Percentiles rank a stretch among this genome's conserved stretches.
These are phyloP conservation scores for Golubevia sp. DNA, from an alignment of 1,284 basidiomycete genomes.

Conservation along the genomic window DNA sequence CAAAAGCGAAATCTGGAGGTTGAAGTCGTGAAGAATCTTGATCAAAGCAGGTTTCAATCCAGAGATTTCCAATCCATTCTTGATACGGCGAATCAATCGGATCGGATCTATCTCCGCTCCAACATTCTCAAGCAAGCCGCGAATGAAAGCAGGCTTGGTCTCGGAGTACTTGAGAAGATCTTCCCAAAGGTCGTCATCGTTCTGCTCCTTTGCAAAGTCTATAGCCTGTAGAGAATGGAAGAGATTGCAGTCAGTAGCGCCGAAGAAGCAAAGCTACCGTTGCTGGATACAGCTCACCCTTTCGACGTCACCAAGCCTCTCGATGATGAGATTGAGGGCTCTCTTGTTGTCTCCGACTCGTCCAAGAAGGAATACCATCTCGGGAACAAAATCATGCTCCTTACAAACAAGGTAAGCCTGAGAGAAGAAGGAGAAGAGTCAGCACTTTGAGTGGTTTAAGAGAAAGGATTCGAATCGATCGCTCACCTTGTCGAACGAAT, in stretches of 20 bases:
- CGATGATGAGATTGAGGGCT: slow-evolving; percentile 92
- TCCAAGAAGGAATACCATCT: slow-evolving; percentile 97
- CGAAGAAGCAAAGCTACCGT: neutral
- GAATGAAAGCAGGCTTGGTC: slow-evolving; percentile 89
- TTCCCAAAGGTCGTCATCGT: slow-evolving; percentile 97
- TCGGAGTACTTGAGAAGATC: slow-evolving; percentile 92
- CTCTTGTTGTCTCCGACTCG: slow-evolving; percentile 97
- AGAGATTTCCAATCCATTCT: slow-evolving; percentile 92
- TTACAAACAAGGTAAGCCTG: slow-evolving; percentile 88
- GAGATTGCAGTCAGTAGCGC: neutral
- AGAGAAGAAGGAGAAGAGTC: neutral
- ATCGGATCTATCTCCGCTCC: slow-evolving; percentile 96
- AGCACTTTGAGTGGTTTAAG: slow-evolving; percentile 2
- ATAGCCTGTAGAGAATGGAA: slow-evolving; percentile 72
- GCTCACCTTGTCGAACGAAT: slow-evolving; percentile 80
- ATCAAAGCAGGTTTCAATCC: slow-evolving; percentile 91
- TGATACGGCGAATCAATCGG: slow-evolving; percentile 87
- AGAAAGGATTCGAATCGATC: neutral
- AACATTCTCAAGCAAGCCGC: slow-evolving; percentile 86
- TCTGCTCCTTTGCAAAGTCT: slow-evolving; percentile 96
- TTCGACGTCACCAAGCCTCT: slow-evolving; percentile 88
- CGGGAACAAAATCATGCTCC: slow-evolving; percentile 82
- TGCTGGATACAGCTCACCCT: slow-evolving; percentile 66
- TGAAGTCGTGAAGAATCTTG: slow-evolving; percentile 95
- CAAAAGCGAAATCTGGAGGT: slow-evolving; percentile 67